Evolutionary conservation across 2,329 filamentous ascomycete species (phyloP).

Genomic region (Alternaria brassicae): DNA sequence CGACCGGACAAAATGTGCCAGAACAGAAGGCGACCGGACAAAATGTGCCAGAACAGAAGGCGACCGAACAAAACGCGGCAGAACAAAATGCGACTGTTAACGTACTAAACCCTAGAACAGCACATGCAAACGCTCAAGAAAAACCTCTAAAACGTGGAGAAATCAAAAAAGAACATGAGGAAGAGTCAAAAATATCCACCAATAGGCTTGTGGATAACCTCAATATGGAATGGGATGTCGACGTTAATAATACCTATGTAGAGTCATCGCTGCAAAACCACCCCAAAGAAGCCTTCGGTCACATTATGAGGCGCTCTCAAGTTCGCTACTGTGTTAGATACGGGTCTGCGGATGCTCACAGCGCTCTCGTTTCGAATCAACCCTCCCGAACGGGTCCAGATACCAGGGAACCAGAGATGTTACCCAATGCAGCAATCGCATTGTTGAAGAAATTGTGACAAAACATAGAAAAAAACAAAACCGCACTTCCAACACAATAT

Average conservation of each 20-base stretch:
- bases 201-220: slow-evolving; percentile 14
- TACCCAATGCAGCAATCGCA: slow-evolving; percentile 14
- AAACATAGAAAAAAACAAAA: slow-evolving; percentile 7
- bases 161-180: background rate
- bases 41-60: background rate
- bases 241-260: background rate
- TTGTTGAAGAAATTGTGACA: slow-evolving; percentile 20
- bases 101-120: background rate
- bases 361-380: slow-evolving; percentile 18
- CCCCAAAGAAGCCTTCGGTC: slow-evolving; percentile 1
- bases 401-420: slow-evolving; percentile 14
- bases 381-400: slow-evolving; percentile 5
- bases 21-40: background rate
- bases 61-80: background rate
- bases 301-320: slow-evolving; percentile 8
- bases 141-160: background rate
- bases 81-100: background rate
- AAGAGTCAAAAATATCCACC: background rate
- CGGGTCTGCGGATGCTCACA: slow-evolving; percentile 3
- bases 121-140: background rate
- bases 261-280: slow-evolving; percentile 8
- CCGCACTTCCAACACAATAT: slow-evolving; percentile 10
- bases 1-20: background rate
- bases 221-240: slow-evolving; percentile 10
- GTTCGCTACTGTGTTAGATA: slow-evolving; percentile 11